Percentiles rank a stretch among this genome's conserved stretches.
Evolutionary conservation across 139 green algal genomes (phyloP).

Genomic region (Picochlorum sp.): DNA sequence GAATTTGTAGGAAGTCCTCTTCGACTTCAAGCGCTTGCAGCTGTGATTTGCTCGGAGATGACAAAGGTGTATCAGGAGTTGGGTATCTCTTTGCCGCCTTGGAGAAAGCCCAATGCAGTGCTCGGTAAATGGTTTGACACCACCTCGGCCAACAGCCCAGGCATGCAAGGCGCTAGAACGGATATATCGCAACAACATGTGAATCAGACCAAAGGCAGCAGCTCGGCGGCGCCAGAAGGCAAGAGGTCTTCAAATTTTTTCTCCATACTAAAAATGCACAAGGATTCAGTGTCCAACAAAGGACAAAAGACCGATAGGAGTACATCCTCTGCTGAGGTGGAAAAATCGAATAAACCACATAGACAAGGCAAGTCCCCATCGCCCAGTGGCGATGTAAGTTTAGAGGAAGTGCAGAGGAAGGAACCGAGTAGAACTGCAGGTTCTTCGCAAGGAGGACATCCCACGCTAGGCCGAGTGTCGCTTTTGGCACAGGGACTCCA

Average conservation of each 20-base stretch:
- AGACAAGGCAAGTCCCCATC: neutral
- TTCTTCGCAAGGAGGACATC: neutral
- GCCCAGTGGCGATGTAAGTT: no score
- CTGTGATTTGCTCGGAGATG: constrained; percentile 47
- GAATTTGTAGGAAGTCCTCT: constrained; percentile 53
- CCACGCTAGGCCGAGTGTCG: no score
- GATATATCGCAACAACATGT: neutral
- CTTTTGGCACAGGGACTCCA: no score
- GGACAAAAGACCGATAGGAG: neutral
- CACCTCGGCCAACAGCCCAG: neutral
- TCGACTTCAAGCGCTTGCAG: constrained; percentile 38
- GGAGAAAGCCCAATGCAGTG: constrained; percentile 39
- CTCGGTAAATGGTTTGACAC: constrained; percentile 49
- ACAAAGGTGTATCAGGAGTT: constrained; percentile 25
- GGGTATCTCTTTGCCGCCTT: constrained; percentile 45
- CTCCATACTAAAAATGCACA: constrained; percentile 1
- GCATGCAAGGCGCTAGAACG: neutral
- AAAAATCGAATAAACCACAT: neutral
- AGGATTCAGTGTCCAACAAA: neutral
- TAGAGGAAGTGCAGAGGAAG: no score
- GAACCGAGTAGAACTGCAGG: neutral
- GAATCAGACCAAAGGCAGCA: no score
- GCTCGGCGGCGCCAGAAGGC: no score
- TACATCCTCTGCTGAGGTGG: neutral
- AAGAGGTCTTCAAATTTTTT: constrained; percentile 1